Evolutionary conservation across 306 rosid species (phyloP), one percentile per base, ranked within the genome.

Genomic region (Aeschynomene evenia): DNA sequence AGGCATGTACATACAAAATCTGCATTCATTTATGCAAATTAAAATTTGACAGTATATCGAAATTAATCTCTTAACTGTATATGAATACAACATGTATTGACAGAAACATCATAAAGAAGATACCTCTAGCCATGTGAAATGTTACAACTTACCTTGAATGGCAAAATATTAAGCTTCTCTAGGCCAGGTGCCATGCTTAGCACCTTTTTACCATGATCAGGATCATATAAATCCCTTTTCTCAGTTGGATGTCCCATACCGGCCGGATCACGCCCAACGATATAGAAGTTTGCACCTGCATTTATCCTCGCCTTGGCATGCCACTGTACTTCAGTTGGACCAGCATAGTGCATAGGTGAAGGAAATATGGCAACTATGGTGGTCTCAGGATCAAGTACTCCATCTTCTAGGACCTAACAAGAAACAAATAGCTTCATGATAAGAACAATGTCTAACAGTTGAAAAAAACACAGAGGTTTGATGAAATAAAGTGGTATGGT

Each of bases 261-360:
- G 20, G 97, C 96, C 28, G 96, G 99, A 70, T 94, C 99, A 50
- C 96, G 92, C 10, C 99, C 97, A 51, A 94, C 99, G 15, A 94
- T 94, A 59, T 94, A 94, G 79, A 94, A 94, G 83, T 91, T 91
- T 31, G 99, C 97, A 11, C 99, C 99, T 15, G 97, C 97, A 51
- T 94, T 91, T 71, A 94, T 87, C 65, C 99, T 67, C 28, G 99
- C 96, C 79, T 94, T 94, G 26, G 97, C 99, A 66, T 91, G 99
- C 99, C 99, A 91, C 72, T 94, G 99, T 23, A 94, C 99, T 79
- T 94, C 99, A 55, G 97, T 91, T 70, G 97, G 99, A 29, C 99
- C 96, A 0, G 97, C 97, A 71, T 94, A 94, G 79, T 91, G 97
- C 99, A 94, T 94, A 26, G 99, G 99, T 37, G 99, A 94, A 2